Percentiles rank a stretch among this genome's conserved stretches.
Evolutionary conservation across 179 eudicot species (phyloP).

Genomic region (Beta macrorhiza): DNA sequence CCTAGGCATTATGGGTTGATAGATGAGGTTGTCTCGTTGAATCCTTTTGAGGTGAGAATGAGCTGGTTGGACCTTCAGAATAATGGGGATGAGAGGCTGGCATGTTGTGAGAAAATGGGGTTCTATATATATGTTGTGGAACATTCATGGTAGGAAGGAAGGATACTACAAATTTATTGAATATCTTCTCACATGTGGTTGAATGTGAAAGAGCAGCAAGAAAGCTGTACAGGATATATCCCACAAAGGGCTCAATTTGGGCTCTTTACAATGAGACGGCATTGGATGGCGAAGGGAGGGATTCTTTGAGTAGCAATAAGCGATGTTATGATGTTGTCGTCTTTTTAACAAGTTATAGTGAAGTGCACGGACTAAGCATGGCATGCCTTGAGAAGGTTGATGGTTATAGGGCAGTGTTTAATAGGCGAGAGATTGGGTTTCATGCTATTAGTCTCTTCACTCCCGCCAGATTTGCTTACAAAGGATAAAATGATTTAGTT

Average conservation of each 20-base stretch:
- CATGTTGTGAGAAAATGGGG: constrained; percentile 49
- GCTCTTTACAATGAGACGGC: constrained; percentile 53
- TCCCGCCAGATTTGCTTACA: constrained; percentile 56
- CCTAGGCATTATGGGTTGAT: constrained; percentile 88
- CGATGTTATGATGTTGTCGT: constrained; percentile 61
- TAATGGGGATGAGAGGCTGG: constrained; percentile 42
- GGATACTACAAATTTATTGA: constrained; percentile 44
- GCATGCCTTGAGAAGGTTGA: constrained; percentile 76
- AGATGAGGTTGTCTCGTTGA: constrained; percentile 56
- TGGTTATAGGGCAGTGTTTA: constrained; percentile 72
- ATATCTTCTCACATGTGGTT: constrained; percentile 72
- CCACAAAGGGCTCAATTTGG: constrained; percentile 86
- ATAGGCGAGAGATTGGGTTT: constrained; percentile 65
- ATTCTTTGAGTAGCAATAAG: constrained; percentile 19
- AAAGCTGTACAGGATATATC: constrained; percentile 68
- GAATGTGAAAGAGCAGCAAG: constrained; percentile 77
- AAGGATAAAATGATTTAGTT: not conserved
- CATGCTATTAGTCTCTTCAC: constrained; percentile 71
- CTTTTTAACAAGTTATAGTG: constrained; percentile 66
- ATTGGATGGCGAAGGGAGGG: constrained; percentile 34
- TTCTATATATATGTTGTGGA: constrained; percentile 65
- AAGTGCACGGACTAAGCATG: constrained; percentile 69
- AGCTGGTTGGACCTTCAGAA: constrained; percentile 69
- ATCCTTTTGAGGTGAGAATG: constrained; percentile 67
- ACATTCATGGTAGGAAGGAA: constrained; percentile 56